A percentile compares a stretch with the other conserved stretches of the same genome.
Conservation (phyloP, 306 rosid species). For the Sphenostylis stenocarpa region DNA sequence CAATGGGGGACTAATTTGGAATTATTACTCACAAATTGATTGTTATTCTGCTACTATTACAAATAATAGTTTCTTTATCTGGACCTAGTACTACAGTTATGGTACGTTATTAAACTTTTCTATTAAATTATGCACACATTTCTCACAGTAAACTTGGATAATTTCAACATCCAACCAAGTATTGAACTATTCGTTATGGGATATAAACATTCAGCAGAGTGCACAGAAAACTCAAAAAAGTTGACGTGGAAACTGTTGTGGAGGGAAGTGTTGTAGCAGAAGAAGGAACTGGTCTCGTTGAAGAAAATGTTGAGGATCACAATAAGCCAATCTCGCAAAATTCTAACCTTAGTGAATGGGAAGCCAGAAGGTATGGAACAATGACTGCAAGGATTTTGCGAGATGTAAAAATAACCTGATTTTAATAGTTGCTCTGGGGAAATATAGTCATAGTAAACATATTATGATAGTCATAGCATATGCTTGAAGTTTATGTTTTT, state of each 20-base stretch:
- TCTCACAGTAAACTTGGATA: too few species aligned
- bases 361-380: slow-evolving; percentile 80
- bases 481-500: not conserved
- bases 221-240: slow-evolving; percentile 37
- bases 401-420: slow-evolving; percentile 65
- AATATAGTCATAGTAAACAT: not conserved
- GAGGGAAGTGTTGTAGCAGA: slow-evolving; percentile 29
- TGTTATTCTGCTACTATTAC: too few species aligned
- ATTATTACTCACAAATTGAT: too few species aligned
- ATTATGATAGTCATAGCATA: not conserved
- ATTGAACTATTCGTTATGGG: slow-evolving; percentile 79
- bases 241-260: slow-evolving; percentile 40
- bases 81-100: too few species aligned
- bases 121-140: too few species aligned
- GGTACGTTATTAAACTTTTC: too few species aligned
- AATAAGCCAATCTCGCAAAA: slow-evolving; percentile 35
- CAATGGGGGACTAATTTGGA: too few species aligned
- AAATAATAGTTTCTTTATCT: too few species aligned
- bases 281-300: slow-evolving; percentile 34
- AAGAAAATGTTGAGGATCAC: slow-evolving; percentile 43
- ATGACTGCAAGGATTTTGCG: slow-evolving; percentile 84
- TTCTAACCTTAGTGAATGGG: slow-evolving; percentile 70
- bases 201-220: slow-evolving; percentile 40
- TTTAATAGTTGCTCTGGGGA: not conserved
- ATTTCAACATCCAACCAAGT: slow-evolving; percentile 89